Evolutionary conservation across 1,139 yeast genomes (phyloP).

Genomic region (Nakaseomyces bracarensis): DNA sequence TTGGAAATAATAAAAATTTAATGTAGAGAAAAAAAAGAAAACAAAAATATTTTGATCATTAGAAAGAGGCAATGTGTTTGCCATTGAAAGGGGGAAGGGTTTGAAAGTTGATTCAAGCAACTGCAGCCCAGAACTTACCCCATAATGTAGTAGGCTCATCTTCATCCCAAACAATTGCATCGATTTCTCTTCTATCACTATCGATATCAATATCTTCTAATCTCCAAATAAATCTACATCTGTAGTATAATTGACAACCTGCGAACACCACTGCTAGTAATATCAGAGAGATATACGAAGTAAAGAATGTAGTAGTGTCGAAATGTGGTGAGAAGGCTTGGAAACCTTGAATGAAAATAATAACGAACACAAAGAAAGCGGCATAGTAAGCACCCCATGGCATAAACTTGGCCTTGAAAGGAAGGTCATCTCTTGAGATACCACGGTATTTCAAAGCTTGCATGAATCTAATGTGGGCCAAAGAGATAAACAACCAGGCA

Average conservation of each 20-base stretch:
- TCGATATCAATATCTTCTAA: slow-evolving; percentile 56
- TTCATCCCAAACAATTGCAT: slow-evolving; percentile 48
- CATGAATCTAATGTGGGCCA: slow-evolving; percentile 61
- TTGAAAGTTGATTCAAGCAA: slow-evolving; percentile 24
- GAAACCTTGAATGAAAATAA: slow-evolving; percentile 60
- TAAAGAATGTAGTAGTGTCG: slow-evolving; percentile 44
- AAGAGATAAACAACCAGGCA: slow-evolving; percentile 61
- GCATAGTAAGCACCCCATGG: slow-evolving; percentile 58
- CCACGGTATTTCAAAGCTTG: slow-evolving; percentile 47
- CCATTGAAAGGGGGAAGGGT: too few species aligned
- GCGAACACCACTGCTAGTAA: slow-evolving; percentile 43
- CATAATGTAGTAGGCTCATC: slow-evolving; percentile 43
- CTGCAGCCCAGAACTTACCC: slow-evolving; percentile 47
- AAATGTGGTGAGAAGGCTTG: slow-evolving; percentile 45
- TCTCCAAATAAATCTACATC: slow-evolving; percentile 35
- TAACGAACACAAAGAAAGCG: slow-evolving; percentile 39
- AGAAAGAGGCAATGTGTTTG: too few species aligned
- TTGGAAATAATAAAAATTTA: background rate
- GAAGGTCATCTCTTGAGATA: slow-evolving; percentile 56
- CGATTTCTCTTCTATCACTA: slow-evolving; percentile 52
- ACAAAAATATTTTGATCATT: too few species aligned
- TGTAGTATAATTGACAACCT: slow-evolving; percentile 44
- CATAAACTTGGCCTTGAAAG: slow-evolving; percentile 58
- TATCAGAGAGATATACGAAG: slow-evolving; percentile 52
- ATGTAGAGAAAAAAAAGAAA: too few species aligned